A percentile compares a stretch with the other conserved stretches of the same genome.
Conservation (phyloP, 164 flowering plant species). For the Magnolia changhungtana region DNA sequence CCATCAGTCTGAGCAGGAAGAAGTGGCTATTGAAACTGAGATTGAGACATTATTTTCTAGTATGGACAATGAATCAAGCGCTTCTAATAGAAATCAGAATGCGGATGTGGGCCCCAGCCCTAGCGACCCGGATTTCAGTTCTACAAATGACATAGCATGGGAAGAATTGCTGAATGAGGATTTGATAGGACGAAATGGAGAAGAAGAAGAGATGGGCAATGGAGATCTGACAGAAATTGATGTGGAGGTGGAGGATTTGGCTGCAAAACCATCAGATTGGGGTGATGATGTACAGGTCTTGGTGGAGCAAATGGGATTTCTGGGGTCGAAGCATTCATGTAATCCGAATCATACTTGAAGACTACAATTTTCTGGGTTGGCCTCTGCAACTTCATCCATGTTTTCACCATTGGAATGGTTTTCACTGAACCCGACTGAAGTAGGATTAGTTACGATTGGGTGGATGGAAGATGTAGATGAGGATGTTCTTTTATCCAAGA, state of each 20-base stretch:
- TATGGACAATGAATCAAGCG: conserved; percentile 14
- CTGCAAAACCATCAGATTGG: conserved; percentile 29
- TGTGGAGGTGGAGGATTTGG: conserved; percentile 51
- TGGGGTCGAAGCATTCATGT: conserved; percentile 3
- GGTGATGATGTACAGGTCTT: conserved; percentile 20
- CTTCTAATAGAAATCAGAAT: conserved; percentile 8
- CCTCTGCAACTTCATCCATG: not conserved
- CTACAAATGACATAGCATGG: conserved; percentile 30
- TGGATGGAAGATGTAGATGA: not conserved
- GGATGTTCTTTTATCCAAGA: not conserved
- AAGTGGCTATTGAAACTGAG: conserved; percentile 22
- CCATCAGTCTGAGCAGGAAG: conserved; percentile 13
- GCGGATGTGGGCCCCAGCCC: not conserved
- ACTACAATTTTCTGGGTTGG: not conserved
- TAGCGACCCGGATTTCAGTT: conserved; percentile 11
- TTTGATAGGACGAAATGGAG: conserved; percentile 17
- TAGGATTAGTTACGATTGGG: too few relatives aligned
- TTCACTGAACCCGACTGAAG: too few relatives aligned
- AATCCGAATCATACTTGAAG: not conserved
- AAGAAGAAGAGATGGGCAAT: conserved; percentile 12
- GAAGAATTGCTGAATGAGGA: conserved; percentile 45
- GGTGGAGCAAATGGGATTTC: conserved; percentile 27
- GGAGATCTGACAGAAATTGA: conserved; percentile 28
- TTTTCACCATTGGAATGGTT: not conserved
- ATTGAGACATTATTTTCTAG: conserved; percentile 19